phyloP scores from a whole-genome alignment of 257 asterid genomes.

The Salvia rosmarinus region DNA sequence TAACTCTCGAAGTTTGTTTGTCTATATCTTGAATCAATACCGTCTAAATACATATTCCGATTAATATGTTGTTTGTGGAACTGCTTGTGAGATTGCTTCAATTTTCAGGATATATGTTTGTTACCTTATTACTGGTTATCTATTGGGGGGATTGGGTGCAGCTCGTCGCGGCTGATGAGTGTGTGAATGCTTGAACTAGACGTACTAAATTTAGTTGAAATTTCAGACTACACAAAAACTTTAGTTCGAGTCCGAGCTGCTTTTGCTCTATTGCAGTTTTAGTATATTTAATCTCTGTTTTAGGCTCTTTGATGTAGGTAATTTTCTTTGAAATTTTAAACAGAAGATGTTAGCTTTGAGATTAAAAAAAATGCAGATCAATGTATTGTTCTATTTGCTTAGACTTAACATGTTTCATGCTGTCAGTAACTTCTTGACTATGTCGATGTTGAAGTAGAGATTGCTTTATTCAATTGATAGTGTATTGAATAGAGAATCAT shows the following conservation, averaged over 20 bases:
- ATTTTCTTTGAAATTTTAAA: too few species aligned
- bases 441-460: background rate
- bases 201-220: too few species aligned
- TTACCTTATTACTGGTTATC: background rate
- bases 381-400: conserved; percentile 1
- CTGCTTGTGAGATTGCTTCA: background rate
- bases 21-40: background rate
- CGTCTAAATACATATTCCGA: background rate
- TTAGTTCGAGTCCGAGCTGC: background rate
- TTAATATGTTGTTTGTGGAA: background rate
- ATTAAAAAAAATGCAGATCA: background rate
- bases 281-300: background rate
- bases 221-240: background rate
- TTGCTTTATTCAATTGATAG: conserved; percentile 11
- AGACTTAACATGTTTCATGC: background rate
- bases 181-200: background rate
- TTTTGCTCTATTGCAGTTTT: conserved; percentile 1
- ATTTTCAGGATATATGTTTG: background rate
- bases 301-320: background rate
- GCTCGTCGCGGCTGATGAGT: background rate
- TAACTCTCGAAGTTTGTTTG: too few species aligned
- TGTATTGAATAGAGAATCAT: conserved; percentile 33
- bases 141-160: background rate
- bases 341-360: background rate
- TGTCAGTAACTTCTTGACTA: too few species aligned